These are phyloP conservation scores for Torrubiella hemipterigena DNA, from an alignment of 2,329 filamentous ascomycete genomes.

Conservation along the genomic window DNA sequence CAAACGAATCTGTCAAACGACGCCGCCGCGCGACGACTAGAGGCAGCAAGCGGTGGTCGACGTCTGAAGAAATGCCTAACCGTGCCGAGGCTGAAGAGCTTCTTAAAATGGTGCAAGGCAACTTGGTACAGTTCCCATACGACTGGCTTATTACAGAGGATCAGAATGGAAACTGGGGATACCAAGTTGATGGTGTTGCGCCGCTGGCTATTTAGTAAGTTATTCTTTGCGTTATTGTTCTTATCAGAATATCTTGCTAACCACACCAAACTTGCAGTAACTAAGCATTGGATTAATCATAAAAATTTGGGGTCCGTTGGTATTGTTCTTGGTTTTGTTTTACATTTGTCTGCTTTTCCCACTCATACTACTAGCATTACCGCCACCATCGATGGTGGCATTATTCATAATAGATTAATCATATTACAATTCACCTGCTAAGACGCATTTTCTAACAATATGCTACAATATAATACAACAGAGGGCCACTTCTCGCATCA, in stretches of 20 bases:
- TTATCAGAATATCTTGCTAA: constrained; percentile 13
- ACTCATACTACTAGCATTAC: not conserved
- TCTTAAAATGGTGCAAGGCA: constrained; percentile 71
- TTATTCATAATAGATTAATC: constrained; percentile 5
- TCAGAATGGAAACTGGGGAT: constrained; percentile 89
- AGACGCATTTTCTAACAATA: not conserved
- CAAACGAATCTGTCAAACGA: constrained; percentile 41
- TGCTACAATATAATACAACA: constrained; percentile 4
- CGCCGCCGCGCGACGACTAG: constrained; percentile 60
- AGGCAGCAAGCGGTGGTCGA: constrained; percentile 51
- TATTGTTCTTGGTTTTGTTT: not conserved
- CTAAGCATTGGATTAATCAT: no score
- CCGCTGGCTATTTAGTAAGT: constrained; percentile 94
- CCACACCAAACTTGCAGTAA: constrained; percentile 18
- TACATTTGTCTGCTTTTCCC: not conserved
- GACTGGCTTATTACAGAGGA: constrained; percentile 92
- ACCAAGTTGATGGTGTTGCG: constrained; percentile 90
- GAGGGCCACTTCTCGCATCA: not conserved
- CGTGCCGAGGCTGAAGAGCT: constrained; percentile 71
- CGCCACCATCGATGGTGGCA: not conserved
- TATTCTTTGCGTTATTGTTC: not conserved
- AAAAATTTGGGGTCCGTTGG: no score
- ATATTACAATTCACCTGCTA: constrained; percentile 12
- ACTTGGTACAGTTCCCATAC: constrained; percentile 86
- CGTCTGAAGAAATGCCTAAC: constrained; percentile 64